Conservation (phyloP, 2,329 filamentous ascomycete species). For the Sclerotinia spermophila region DNA sequence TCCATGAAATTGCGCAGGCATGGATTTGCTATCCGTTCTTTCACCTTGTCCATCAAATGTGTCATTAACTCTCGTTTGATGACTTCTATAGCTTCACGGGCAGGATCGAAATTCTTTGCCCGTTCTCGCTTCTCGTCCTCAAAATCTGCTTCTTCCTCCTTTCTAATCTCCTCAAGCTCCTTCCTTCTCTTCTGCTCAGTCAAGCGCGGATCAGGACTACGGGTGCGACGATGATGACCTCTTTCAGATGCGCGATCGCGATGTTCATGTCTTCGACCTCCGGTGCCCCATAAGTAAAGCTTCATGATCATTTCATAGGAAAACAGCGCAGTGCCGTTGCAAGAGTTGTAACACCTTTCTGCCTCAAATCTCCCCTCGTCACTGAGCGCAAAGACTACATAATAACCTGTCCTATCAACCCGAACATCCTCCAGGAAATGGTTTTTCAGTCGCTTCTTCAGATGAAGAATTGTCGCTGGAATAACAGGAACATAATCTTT, state of each 20-base stretch:
- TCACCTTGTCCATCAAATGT: constrained; percentile 84
- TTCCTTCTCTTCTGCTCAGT: constrained; percentile 55
- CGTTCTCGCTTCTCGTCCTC: constrained; percentile 88
- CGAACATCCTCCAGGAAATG: constrained; percentile 79
- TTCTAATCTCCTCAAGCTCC: constrained; percentile 62
- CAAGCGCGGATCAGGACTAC: constrained; percentile 41
- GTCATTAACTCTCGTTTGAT: constrained; percentile 78
- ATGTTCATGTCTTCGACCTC: constrained; percentile 23
- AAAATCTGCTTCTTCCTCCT: constrained; percentile 75
- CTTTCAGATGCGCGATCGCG: constrained; percentile 19
- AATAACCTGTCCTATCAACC: constrained; percentile 83
- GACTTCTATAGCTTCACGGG: constrained; percentile 73
- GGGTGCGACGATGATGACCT: constrained; percentile 41
- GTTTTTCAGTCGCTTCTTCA: constrained; percentile 83
- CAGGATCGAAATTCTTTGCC: constrained; percentile 87
- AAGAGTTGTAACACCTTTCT: constrained; percentile 72
- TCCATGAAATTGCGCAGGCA: constrained; percentile 78
- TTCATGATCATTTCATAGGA: constrained; percentile 93
- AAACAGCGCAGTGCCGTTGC: constrained; percentile 81
- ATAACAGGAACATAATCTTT: constrained; percentile 83
- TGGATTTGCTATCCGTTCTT: constrained; percentile 79
- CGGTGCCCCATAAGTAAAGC: constrained; percentile 49
- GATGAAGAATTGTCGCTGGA: constrained; percentile 77
- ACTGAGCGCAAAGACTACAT: constrained; percentile 81
- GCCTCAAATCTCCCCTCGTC: constrained; percentile 74